Evolutionary conservation across 352 stramenopile genomes (phyloP), one percentile per base, ranked within the genome.

Genomic region (Vaucheria bursata): DNA sequence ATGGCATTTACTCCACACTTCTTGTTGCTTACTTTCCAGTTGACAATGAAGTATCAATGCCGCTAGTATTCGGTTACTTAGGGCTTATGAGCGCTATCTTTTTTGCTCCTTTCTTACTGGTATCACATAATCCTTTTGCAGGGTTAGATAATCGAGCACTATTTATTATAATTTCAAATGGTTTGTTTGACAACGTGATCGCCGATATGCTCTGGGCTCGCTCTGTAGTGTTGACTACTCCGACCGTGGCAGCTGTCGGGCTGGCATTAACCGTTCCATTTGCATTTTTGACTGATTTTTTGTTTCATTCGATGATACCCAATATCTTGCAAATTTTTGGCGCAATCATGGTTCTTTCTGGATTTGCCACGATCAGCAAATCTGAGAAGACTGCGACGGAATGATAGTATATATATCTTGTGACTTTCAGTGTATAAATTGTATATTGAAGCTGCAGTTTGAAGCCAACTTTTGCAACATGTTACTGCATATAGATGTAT

Each of bases 231-330:
- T 89, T 97, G 52, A 98, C 93, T 35, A 96, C 89, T 12, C 92
- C 95, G 31, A 98, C 95, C 1, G 91, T 97, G 32, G 94, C 94
- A 8, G 97, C 93, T 0, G 92, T 98, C 29, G 93, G 92, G 25
- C 89, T 98, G 50, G 95, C 91, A 35, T 88, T 98, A 36, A 98
- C 95, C 2, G 96, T 98, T 31, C 94, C 94, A 25, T 86, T 98
- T 74, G 94, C 94, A 4, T 96, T 97, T 80, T 40, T 91, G 29
- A 90, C 90, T 71, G 94, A 98, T 53, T 77, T 74, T 36, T 32
- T 59, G 12, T 25, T 84, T 18, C 76, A 81, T 71, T 69, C 50
- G 5, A 71, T 53, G 37, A 71, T 79, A 33, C 76, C 76, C 52
- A 71, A 34, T 18, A 2, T 25, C 0, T 29, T 78, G 6, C 59